These are phyloP conservation scores for Russula sp. DNA, from an alignment of 768 basidiomycete genomes.

Conservation along the genomic window DNA sequence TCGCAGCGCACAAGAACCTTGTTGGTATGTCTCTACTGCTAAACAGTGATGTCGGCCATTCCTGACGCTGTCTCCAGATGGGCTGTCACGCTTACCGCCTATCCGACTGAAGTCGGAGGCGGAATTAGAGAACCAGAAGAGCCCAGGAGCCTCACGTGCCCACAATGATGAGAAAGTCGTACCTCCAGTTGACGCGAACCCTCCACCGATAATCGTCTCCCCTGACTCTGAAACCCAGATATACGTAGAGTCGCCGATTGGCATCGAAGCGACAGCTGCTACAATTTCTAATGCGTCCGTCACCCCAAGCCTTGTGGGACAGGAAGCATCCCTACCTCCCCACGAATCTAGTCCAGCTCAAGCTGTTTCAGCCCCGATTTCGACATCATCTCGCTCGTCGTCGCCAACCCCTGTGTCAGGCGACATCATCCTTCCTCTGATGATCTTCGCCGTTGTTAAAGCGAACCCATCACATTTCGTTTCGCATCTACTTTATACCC, in stretches of 20 bases:
- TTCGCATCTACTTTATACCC: constrained; percentile 62
- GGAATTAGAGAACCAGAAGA: constrained; percentile 41
- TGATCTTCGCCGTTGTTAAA: constrained; percentile 93
- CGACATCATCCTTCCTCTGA: constrained; percentile 86
- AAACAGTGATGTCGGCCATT: background rate
- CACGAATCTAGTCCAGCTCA: background rate
- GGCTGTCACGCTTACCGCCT: constrained; percentile 68
- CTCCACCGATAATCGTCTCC: constrained; percentile 33
- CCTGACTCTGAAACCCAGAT: constrained; percentile 29
- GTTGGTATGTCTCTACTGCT: constrained; percentile 58
- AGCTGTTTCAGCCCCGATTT: constrained; percentile 19
- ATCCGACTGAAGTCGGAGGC: constrained; percentile 69
- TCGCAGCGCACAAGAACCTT: constrained; percentile 79
- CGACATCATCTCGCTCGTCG: constrained; percentile 29
- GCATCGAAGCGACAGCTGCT: background rate
- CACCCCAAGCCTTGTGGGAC: background rate
- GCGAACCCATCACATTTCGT: constrained; percentile 83
- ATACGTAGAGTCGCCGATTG: constrained; percentile 17
- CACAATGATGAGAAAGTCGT: constrained; percentile 19
- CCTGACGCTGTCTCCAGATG: constrained; percentile 46
- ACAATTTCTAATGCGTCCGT: constrained; percentile 14
- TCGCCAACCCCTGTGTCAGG: constrained; percentile 64
- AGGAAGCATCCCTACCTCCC: background rate
- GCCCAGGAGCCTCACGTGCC: constrained; percentile 32
- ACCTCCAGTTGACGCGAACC: constrained; percentile 13